Evolutionary conservation across 129 eudicot genomes (phyloP).

Genomic region (Gnaphalium uliginosum): DNA sequence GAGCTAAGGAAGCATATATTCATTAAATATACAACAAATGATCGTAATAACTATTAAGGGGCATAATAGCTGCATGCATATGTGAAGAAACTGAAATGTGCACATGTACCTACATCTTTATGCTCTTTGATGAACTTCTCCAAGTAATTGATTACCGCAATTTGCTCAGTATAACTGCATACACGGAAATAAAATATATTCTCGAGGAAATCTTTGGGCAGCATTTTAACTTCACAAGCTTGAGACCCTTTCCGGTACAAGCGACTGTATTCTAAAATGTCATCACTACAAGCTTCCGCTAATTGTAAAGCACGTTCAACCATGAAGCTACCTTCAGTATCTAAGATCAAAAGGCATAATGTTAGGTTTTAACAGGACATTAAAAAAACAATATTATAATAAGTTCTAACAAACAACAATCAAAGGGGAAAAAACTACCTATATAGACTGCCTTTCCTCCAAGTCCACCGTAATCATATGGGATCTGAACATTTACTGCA

Average conservation of each 20-base stretch:
- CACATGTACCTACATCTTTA: constrained; percentile 62
- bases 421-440: constrained; percentile 36
- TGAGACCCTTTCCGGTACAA: constrained; percentile 47
- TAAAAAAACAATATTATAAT: background rate
- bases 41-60: constrained; percentile 9
- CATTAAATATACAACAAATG: background rate
- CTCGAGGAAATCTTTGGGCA: constrained; percentile 68
- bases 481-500: constrained; percentile 93
- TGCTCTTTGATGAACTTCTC: constrained; percentile 80
- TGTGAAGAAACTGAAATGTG: background rate
- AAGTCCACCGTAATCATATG: constrained; percentile 76
- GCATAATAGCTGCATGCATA: constrained; percentile 1
- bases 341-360: constrained; percentile 39
- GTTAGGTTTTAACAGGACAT: constrained; percentile 1
- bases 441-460: constrained; percentile 87
- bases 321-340: constrained; percentile 99
- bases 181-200: constrained; percentile 82
- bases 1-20: background rate
- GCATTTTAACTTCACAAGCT: constrained; percentile 38
- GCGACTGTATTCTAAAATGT: constrained; percentile 56
- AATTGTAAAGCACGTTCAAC: constrained; percentile 92
- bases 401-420: background rate
- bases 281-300: constrained; percentile 83
- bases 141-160: constrained; percentile 67
- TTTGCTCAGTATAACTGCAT: constrained; percentile 90